phyloP scores from a whole-genome alignment of 352 stramenopile species.

The Saprolegnia diclina region DNA sequence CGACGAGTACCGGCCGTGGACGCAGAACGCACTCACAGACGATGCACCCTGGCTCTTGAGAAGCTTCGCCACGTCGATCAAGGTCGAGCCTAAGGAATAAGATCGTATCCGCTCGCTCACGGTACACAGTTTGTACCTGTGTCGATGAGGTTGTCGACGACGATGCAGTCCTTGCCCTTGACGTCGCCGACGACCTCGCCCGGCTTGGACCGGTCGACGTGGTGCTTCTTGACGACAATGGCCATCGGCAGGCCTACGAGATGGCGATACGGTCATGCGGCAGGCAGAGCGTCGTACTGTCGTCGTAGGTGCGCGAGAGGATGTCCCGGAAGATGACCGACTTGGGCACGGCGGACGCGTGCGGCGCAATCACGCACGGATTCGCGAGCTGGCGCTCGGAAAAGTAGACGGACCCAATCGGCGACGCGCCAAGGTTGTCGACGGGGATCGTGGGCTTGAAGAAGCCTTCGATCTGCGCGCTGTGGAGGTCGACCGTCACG shows the following conservation, averaged over 20 bases:
- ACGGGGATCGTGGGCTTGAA: slow-evolving; percentile 83
- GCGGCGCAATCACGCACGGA: slow-evolving; percentile 73
- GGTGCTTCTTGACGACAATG: slow-evolving; percentile 82
- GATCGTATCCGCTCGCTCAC: neutral
- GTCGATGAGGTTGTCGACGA: slow-evolving; percentile 84
- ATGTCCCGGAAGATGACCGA: slow-evolving; percentile 78
- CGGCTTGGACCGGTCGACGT: slow-evolving; percentile 55
- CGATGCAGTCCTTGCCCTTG: slow-evolving; percentile 75
- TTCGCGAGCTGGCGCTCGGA: slow-evolving; percentile 62
- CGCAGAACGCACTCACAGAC: slow-evolving; percentile 74
- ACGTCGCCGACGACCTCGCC: slow-evolving; percentile 77
- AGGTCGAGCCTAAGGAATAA: slow-evolving; percentile 39
- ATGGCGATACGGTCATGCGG: neutral
- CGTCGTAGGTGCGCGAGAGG: slow-evolving; percentile 66
- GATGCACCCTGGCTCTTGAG: slow-evolving; percentile 72
- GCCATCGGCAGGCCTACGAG: slow-evolving; percentile 49
- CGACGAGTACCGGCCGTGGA: slow-evolving; percentile 77
- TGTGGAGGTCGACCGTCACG: slow-evolving; percentile 84
- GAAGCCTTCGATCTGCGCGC: slow-evolving; percentile 82
- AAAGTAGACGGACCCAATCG: slow-evolving; percentile 82
- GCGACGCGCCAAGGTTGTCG: slow-evolving; percentile 80
- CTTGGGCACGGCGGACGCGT: slow-evolving; percentile 73
- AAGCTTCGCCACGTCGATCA: slow-evolving; percentile 77
- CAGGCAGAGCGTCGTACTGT: slow-evolving; percentile 29
- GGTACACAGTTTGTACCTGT: slow-evolving; percentile 33